Conservation (phyloP, 331 rosid genomes). For the Cydonia oblonga region DNA sequence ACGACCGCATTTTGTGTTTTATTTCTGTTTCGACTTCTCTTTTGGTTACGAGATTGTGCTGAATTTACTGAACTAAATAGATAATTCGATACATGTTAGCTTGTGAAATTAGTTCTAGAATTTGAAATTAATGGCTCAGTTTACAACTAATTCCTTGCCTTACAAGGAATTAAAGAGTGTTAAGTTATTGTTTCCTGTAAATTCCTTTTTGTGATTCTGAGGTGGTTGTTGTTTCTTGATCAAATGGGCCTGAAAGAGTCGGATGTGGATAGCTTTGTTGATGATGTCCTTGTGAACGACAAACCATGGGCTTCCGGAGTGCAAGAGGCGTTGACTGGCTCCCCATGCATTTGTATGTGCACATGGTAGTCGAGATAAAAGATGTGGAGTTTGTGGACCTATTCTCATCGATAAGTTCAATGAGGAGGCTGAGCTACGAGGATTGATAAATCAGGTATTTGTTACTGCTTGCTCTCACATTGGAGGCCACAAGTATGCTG, state of each 20-base stretch:
- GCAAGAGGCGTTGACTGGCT: constrained; percentile 40
- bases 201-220: constrained; percentile 7
- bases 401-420: constrained; percentile 51
- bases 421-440: constrained; percentile 55
- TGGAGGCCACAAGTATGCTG: constrained; percentile 96
- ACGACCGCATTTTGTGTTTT: too few species aligned
- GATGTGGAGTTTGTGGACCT: constrained; percentile 97
- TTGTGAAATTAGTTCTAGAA: neutral
- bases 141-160: neutral
- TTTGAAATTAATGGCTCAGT: neutral
- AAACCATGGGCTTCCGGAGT: constrained; percentile 54
- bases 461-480: constrained; percentile 65
- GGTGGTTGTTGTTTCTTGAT: constrained; percentile 8
- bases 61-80: neutral
- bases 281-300: constrained; percentile 69
- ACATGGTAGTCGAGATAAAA: constrained; percentile 79
- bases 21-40: too few species aligned
- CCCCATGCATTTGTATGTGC: constrained; percentile 80
- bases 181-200: neutral
- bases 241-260: constrained; percentile 62
- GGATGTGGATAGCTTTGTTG: constrained; percentile 56
- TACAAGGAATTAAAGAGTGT: neutral
- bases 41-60: too few species aligned
- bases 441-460: constrained; percentile 45
- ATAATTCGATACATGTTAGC: neutral